Evolutionary conservation across 352 stramenopile genomes (phyloP).

Genomic region (Globisporangium middletonii): DNA sequence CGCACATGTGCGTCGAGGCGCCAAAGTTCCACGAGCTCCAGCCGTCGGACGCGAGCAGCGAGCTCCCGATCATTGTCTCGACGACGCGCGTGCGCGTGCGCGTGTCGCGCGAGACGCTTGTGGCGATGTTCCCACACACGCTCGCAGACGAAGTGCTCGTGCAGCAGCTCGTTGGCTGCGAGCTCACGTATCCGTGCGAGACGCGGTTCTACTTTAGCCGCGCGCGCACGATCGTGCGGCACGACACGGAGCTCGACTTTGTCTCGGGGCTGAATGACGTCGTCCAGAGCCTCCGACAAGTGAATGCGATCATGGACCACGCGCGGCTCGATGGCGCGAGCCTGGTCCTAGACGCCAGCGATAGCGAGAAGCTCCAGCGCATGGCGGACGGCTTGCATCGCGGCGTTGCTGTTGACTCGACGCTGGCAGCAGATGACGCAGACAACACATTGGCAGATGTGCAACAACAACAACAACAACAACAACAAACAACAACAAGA

Average conservation of each 20-base stretch:
- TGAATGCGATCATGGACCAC: conserved; percentile 14
- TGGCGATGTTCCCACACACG: conserved; percentile 38
- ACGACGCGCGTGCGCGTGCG: conserved; percentile 15
- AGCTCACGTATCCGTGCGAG: conserved; percentile 30
- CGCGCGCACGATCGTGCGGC: conserved; percentile 28
- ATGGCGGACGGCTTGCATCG: neutral
- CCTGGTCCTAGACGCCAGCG: conserved; percentile 9
- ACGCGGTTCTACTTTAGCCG: conserved; percentile 42
- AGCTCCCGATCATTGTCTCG: conserved; percentile 12
- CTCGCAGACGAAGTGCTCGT: conserved; percentile 34
- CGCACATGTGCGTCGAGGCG: conserved; percentile 8
- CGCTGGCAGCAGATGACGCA: neutral
- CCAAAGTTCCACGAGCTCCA: conserved; percentile 12
- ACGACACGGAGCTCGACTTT: conserved; percentile 41
- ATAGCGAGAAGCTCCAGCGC: conserved; percentile 5
- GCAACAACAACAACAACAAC: too few relatives aligned
- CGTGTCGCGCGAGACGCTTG: conserved; percentile 31
- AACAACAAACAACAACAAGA: too few relatives aligned
- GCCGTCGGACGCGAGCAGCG: conserved; percentile 5
- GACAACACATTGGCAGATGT: neutral
- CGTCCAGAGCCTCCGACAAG: conserved; percentile 15
- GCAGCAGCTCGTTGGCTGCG: conserved; percentile 22
- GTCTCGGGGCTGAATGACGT: conserved; percentile 26
- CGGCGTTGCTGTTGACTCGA: neutral
- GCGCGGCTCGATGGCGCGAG: conserved; percentile 12